A percentile compares a stretch with the other conserved stretches of the same genome.
Evolutionary conservation across 148 eudicot species (phyloP).

Genomic region (Camellia japonica): DNA sequence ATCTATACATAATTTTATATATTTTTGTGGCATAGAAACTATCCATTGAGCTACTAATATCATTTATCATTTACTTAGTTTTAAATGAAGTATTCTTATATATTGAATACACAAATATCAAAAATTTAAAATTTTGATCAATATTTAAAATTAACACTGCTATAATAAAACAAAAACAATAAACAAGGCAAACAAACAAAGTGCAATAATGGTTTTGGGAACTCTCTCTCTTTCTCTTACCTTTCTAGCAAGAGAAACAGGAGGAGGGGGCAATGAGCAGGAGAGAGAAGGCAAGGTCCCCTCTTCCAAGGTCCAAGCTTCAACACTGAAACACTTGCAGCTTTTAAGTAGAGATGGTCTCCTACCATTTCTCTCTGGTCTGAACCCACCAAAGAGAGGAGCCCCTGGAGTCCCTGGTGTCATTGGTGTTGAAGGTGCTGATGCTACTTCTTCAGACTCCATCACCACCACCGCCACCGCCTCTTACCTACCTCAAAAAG

Average conservation of each 20-base stretch:
- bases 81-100: too few relatives aligned
- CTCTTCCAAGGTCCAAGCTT: slow-evolving; percentile 71
- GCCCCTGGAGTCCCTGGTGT: slow-evolving; percentile 77
- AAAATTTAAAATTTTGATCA: too few relatives aligned
- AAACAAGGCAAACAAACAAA: not conserved
- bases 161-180: too few relatives aligned
- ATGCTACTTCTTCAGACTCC: slow-evolving; percentile 55
- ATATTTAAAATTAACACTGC: too few relatives aligned
- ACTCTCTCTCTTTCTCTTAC: slow-evolving; percentile 26
- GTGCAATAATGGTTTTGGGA: not conserved
- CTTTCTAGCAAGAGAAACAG: slow-evolving; percentile 86
- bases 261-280: slow-evolving; percentile 72
- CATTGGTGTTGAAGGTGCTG: slow-evolving; percentile 71
- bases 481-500: not conserved
- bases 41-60: too few relatives aligned
- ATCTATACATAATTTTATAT: too few relatives aligned
- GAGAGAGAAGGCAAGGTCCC: slow-evolving; percentile 73
- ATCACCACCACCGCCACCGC: slow-evolving; percentile 14
- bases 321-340: slow-evolving; percentile 71
- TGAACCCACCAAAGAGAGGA: slow-evolving; percentile 73
- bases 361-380: slow-evolving; percentile 25
- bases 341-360: slow-evolving; percentile 56
- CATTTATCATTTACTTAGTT: too few relatives aligned
- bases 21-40: too few relatives aligned
- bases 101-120: too few relatives aligned